These are phyloP conservation scores for Alternaria triticimaculans DNA, from an alignment of 2,329 filamentous ascomycete genomes.

Conservation along the genomic window DNA sequence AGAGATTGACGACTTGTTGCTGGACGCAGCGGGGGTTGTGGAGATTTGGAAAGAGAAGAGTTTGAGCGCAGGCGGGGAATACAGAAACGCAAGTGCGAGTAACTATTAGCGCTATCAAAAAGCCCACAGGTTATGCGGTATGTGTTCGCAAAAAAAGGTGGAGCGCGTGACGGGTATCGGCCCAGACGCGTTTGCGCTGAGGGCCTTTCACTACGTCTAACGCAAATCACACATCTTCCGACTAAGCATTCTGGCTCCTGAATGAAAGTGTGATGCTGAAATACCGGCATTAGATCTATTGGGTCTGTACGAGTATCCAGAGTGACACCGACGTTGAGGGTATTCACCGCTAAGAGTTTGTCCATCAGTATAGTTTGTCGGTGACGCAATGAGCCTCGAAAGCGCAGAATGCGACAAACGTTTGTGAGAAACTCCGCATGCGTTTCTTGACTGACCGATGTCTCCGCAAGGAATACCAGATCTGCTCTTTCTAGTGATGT, in stretches of 20 bases:
- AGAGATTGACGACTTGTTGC: neutral
- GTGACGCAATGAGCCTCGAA: neutral
- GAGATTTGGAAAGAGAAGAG: neutral
- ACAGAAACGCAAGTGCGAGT: neutral
- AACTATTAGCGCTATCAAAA: neutral
- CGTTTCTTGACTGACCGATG: neutral
- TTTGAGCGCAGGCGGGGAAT: neutral
- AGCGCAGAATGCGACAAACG: neutral
- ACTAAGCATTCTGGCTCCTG: neutral
- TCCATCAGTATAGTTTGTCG: neutral
- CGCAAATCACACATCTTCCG: neutral
- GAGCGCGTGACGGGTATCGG: neutral
- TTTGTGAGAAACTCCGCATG: neutral
- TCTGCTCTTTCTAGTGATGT: neutral
- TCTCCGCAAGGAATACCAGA: neutral
- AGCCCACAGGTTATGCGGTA: neutral
- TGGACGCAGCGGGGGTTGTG: neutral
- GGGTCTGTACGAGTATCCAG: neutral
- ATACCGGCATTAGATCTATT: neutral
- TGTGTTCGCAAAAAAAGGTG: neutral
- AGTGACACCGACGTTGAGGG: neutral
- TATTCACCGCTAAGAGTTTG: neutral
- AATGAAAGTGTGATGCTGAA: accelerated
- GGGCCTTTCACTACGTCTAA: neutral
- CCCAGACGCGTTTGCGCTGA: neutral